Percentiles rank a stretch among this genome's conserved stretches.
Evolutionary conservation across 2,329 filamentous ascomycete species (phyloP).

Genomic region (Coniella vitis): DNA sequence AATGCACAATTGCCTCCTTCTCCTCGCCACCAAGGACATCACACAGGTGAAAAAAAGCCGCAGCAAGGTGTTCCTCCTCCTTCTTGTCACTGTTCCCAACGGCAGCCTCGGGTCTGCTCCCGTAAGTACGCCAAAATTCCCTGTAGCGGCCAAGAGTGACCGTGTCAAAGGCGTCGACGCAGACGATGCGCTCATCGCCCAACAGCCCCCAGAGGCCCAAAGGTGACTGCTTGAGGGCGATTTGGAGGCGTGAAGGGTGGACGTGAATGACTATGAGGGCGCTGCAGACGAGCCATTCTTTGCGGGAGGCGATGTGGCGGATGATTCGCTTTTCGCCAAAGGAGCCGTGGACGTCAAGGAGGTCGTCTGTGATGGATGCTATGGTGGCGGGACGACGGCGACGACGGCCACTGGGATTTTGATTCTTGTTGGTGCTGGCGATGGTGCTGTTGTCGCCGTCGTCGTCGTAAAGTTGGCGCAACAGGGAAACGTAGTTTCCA

Average conservation of each 20-base stretch:
- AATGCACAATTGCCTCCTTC: background rate
- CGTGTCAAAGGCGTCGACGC: slow-evolving; percentile 1
- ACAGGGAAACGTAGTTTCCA: no score
- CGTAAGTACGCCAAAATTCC: background rate
- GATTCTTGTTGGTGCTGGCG: no score
- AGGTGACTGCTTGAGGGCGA: background rate
- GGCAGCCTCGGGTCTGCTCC: background rate
- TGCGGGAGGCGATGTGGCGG: background rate
- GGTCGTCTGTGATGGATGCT: background rate
- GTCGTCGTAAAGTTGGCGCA: no score
- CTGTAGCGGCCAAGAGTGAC: background rate
- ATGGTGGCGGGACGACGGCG: background rate
- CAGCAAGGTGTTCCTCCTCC: no score
- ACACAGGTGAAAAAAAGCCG: background rate
- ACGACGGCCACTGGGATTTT: no score
- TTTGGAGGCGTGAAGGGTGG: background rate
- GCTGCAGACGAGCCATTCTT: background rate
- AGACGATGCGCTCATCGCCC: slow-evolving; percentile 4
- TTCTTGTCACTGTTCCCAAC: no score
- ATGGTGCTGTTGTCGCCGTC: no score
- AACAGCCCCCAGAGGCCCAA: slow-evolving; percentile 2
- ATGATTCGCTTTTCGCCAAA: background rate
- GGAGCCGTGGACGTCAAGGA: background rate
- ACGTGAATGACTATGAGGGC: background rate
- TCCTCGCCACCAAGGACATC: background rate